Evolutionary conservation across 2,329 filamentous ascomycete genomes (phyloP).

Genomic region (Colletotrichum tropicale): DNA sequence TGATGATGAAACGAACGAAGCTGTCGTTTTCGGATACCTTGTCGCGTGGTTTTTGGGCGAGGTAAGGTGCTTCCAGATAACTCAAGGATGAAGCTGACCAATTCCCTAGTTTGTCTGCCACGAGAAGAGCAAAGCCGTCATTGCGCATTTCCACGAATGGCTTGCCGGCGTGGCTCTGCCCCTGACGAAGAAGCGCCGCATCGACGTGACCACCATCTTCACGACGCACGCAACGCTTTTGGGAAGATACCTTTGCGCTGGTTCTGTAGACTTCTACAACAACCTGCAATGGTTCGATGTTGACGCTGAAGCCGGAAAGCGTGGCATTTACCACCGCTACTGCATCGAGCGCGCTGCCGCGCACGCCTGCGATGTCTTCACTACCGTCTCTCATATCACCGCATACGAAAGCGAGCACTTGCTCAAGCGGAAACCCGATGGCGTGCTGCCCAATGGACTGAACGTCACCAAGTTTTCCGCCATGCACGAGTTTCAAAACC

Average conservation of each 20-base stretch:
- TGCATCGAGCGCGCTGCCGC: conserved; percentile 95
- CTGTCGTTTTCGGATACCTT: conserved; percentile 95
- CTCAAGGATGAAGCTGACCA: conserved; percentile 11
- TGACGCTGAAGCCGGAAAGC: conserved; percentile 94
- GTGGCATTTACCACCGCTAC: conserved; percentile 97
- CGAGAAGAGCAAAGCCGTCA: conserved; percentile 89
- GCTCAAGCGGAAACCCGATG: conserved; percentile 96
- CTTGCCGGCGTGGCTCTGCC: conserved; percentile 92
- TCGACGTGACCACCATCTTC: conserved; percentile 97
- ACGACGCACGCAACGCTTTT: conserved; percentile 96
- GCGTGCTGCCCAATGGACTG: conserved; percentile 92
- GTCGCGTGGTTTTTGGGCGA: conserved; percentile 98
- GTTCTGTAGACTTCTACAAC: conserved; percentile 99
- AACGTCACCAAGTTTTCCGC: conserved; percentile 99
- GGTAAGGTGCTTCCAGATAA: conserved; percentile 55
- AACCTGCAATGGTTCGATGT: conserved; percentile 97
- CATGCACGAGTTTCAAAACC: conserved; percentile 98
- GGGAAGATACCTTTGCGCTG: conserved; percentile 94
- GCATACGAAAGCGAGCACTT: conserved; percentile 98
- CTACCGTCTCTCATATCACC: conserved; percentile 97
- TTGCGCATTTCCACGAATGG: conserved; percentile 99
- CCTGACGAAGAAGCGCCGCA: conserved; percentile 89
- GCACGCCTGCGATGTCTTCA: conserved; percentile 95
- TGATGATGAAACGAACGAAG: conserved; percentile 96
- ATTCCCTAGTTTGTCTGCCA: conserved; percentile 83